phyloP scores from a whole-genome alignment of 2,329 filamentous ascomycete genomes.

The Fusarium sororula region DNA sequence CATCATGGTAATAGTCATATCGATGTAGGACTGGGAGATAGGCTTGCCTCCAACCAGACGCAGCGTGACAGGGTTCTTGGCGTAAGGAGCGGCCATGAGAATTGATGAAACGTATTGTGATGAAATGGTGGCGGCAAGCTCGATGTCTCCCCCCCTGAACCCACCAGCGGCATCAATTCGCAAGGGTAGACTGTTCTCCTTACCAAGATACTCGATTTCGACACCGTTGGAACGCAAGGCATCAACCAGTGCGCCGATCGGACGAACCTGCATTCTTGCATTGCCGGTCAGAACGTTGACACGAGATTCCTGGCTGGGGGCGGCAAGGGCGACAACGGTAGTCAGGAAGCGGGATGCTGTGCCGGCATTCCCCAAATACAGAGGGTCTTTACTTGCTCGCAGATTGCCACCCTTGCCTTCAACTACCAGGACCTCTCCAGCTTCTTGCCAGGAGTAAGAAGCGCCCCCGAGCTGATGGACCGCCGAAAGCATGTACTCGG shows the following conservation, averaged over 20 bases:
- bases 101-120: constrained; percentile 99
- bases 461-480: constrained; percentile 85
- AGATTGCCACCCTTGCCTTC: constrained; percentile 90
- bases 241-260: constrained; percentile 92
- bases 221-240: constrained; percentile 88
- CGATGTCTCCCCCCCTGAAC: constrained; percentile 86
- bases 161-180: constrained; percentile 84
- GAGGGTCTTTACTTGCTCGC: constrained; percentile 75
- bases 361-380: constrained; percentile 96
- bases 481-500: constrained; percentile 96
- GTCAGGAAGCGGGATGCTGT: constrained; percentile 96
- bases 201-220: constrained; percentile 85
- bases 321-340: constrained; percentile 86
- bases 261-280: constrained; percentile 93
- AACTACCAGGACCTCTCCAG: constrained; percentile 89
- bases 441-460: constrained; percentile 91
- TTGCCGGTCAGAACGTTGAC: constrained; percentile 91
- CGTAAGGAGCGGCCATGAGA: constrained; percentile 96
- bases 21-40: constrained; percentile 96
- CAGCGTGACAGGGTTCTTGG: constrained; percentile 90
- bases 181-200: constrained; percentile 83
- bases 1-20: constrained; percentile 99
- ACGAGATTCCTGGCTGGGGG: constrained; percentile 64
- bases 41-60: constrained; percentile 95
- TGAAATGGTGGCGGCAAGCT: constrained; percentile 92